phyloP scores from a whole-genome alignment of 2,329 filamentous ascomycete genomes.

The Immersiporthe knoxdaviesiana region DNA sequence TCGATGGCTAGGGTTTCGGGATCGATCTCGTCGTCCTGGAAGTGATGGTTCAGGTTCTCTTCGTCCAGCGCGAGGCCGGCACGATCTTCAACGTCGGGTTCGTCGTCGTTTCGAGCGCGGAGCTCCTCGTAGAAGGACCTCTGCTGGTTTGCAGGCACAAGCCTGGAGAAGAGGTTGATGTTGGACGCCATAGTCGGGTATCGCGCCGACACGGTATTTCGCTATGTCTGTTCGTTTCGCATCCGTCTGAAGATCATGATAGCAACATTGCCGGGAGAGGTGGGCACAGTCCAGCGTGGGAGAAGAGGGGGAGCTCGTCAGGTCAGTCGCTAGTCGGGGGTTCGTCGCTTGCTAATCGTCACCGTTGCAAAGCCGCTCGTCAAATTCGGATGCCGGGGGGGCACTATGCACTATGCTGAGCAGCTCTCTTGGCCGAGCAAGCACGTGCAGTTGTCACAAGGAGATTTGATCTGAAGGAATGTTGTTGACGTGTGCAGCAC shows the following conservation, averaged over 20 bases:
- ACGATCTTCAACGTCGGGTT: constrained; percentile 46
- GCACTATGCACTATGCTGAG: not conserved
- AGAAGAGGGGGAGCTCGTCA: not conserved
- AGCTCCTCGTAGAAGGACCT: constrained; percentile 57
- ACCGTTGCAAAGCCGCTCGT: not conserved
- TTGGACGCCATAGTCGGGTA: constrained; percentile 48
- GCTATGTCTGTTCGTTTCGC: constrained; percentile 15
- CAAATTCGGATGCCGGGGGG: not conserved
- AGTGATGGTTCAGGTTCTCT: constrained; percentile 56
- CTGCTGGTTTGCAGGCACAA: constrained; percentile 41
- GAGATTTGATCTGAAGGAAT: not conserved
- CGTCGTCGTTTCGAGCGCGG: constrained; percentile 43
- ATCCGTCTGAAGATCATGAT: constrained; percentile 16
- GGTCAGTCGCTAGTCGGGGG: constrained; percentile 4
- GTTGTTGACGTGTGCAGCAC: constrained; percentile 1
- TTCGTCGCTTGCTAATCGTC: not conserved
- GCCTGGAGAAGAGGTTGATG: constrained; percentile 52
- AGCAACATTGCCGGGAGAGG: constrained; percentile 21
- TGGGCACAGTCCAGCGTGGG: not conserved
- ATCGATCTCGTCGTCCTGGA: constrained; percentile 55
- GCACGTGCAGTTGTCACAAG: constrained; percentile 11
- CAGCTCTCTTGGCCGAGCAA: not conserved
- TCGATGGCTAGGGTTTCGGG: constrained; percentile 46
- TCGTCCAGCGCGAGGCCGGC: constrained; percentile 53
- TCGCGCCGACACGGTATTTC: constrained; percentile 10